Base-by-base conservation (phyloP, 2,329 filamentous ascomycete species). In the Gnomoniopsis smithogilvyi region DNA sequence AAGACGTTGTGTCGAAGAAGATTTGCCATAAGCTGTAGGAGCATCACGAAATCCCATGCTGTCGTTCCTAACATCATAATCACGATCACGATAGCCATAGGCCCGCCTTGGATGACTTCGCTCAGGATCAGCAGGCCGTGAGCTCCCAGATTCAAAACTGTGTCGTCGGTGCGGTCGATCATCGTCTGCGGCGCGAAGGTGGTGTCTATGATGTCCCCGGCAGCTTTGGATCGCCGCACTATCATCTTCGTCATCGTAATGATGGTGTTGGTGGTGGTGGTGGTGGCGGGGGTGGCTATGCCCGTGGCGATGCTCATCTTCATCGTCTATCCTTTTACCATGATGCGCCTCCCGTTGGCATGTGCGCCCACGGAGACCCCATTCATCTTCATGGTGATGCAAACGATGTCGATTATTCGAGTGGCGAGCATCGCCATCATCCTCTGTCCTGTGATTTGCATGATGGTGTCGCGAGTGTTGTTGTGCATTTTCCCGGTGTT, bases 401-500 rank as follows among this genome's bases (percentile, higher is more conserved):
- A 21, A 19, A 21, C 26, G 52, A 19, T 47, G 24, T 6, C 11
- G 21, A 12, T 21, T 15, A 26, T 47, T 10, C 6, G 11, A 14
- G 21, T 26, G 21, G 30, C 24, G 26, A 43, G 15, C n/a, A 12
- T 24, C n/a, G 24, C n/a, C 11, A 8, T 34, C 19, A 33, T 38
- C n/a, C 43, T 46, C 43, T 38, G 12, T 24, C 17, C 15, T 26
- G 21, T 41, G 17, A 17, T 26, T 43, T 17, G 43, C 6, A n/a
- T 46, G 43, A 19, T 45, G 43, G 3, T n/a, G 12, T 19, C n/a
- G 43, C 43, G 43, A 19, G 17, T 4, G 6, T 4, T 46, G 15
- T 10, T 47, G 19, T 14, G 34, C 22, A 22, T 60, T 47, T 10
- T 64, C 61, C n/a, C 24, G 15, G 26, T 60, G 59, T 38, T 66